These are phyloP conservation scores for Xylaria sp. DNA, from an alignment of 2,329 filamentous ascomycete species.

Conservation along the genomic window DNA sequence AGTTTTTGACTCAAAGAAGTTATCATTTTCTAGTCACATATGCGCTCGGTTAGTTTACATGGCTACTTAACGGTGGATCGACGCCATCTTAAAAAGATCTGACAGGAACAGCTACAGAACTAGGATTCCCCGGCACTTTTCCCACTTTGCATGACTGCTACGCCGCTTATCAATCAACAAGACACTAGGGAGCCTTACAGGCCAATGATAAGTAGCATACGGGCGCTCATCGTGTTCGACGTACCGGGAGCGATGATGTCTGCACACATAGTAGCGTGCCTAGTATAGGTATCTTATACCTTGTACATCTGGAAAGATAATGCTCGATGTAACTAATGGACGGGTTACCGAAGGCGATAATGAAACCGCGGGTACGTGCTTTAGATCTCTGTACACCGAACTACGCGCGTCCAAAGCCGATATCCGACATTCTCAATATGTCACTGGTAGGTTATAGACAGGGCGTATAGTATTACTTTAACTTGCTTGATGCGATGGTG, in stretches of 20 bases:
- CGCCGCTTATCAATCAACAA: conserved; percentile 21
- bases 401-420: conserved; percentile 9
- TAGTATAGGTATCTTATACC: background rate
- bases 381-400: conserved; percentile 16
- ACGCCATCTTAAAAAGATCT: conserved; percentile 24
- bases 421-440: conserved; percentile 2
- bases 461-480: background rate
- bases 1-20: conserved; percentile 24
- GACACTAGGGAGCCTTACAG: conserved; percentile 17
- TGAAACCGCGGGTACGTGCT: conserved; percentile 11
- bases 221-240: background rate
- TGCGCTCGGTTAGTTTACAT: background rate
- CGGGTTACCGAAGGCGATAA: conserved; percentile 17
- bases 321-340: conserved; percentile 8
- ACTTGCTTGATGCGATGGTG: background rate
- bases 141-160: conserved; percentile 22
- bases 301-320: background rate
- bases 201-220: conserved; percentile 6
- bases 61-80: conserved; percentile 15
- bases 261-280: background rate
- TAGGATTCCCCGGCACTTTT: conserved; percentile 31
- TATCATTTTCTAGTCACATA: conserved; percentile 11
- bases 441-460: background rate
- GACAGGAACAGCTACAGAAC: conserved; percentile 29
- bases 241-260: background rate